These are phyloP conservation scores for Botrytis medusae DNA, from an alignment of 2,329 filamentous ascomycete genomes.

Conservation along the genomic window DNA sequence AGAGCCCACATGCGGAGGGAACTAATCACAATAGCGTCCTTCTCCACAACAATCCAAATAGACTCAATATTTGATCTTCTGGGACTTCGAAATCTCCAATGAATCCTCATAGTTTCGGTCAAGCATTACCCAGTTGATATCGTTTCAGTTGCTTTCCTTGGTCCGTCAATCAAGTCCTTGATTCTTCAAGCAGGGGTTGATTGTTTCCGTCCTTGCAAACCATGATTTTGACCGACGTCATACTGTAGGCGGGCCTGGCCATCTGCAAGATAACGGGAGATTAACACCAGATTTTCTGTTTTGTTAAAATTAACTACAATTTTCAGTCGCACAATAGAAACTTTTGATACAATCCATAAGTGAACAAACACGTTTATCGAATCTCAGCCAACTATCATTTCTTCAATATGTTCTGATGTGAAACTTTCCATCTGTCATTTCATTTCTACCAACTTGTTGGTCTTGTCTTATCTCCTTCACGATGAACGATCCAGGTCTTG, in stretches of 20 bases:
- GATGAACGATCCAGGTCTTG: conserved; percentile 39
- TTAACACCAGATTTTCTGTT: not conserved
- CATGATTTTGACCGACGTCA: not conserved
- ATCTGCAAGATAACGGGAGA: conserved; percentile 2
- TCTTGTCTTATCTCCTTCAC: conserved; percentile 4
- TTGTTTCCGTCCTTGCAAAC: not conserved
- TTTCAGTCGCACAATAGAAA: not conserved
- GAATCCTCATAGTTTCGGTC: not conserved
- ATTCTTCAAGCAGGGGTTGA: not conserved
- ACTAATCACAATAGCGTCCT: not conserved
- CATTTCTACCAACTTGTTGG: not conserved
- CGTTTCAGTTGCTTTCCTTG: not conserved
- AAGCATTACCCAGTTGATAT: not conserved
- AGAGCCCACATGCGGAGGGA: not conserved
- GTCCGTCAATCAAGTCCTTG: not conserved
- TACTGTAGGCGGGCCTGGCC: not conserved
- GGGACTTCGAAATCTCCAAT: not conserved
- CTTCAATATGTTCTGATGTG: not conserved
- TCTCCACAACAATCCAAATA: not conserved
- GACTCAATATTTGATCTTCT: not conserved
- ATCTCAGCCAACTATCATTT: not conserved
- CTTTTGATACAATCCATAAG: not conserved
- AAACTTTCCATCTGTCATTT: not conserved
- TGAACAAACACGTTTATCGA: not conserved
- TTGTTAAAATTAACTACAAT: not conserved